Evolutionary conservation across 176 grass and related monocot species (phyloP), one percentile per base, ranked within the genome.

Genomic region (Oryza coarctata): DNA sequence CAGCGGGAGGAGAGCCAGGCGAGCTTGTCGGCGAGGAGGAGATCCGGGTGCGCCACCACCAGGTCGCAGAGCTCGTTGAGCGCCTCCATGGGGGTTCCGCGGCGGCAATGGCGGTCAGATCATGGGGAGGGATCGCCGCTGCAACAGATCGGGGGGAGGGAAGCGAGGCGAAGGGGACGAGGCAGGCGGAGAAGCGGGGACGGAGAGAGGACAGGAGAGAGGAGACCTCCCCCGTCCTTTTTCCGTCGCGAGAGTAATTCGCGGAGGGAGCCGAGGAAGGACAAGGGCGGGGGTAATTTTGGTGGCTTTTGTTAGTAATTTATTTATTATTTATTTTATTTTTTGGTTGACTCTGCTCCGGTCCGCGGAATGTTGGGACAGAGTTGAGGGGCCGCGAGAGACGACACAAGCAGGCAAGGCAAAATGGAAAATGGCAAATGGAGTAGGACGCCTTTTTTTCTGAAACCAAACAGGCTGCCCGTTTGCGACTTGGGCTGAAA

Each of bases 1-100:
- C 96, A 99, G 80, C 93, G 93, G 47, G 93, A 93, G 87, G 90
- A 90, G 73, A 99, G 88, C 96, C 91, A 99, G n/a, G 96, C 58
- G 67, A 99, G 90, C 89, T 91, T 95, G 93, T 99, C 91, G 85
- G 96, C 76, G 80, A 95, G 91, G 67, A 95, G 93, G 67, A 95
- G 90, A 84, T 95, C 96, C 67, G 93, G 96, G 82, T 95, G 88
- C 78, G 92, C 78, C 20, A 91, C 75, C 87, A 99, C 89, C 73
- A 99, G 88, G 85, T 95, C 93, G 85, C 93, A 95, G 87, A 99
- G 96, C 85, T 99, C 90, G 83, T 90, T 90, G 57, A 99, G 92
- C 71, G 92, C 92, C 84, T 98, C 95, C 95, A 98, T 98, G 47
- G 36, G 9, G 75, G 52, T 58, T 74, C 44, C 41, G 81, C 49